These are phyloP conservation scores for Fusarium brevicatenulatum DNA, from an alignment of 2,329 filamentous ascomycete genomes.

Conservation along the genomic window DNA sequence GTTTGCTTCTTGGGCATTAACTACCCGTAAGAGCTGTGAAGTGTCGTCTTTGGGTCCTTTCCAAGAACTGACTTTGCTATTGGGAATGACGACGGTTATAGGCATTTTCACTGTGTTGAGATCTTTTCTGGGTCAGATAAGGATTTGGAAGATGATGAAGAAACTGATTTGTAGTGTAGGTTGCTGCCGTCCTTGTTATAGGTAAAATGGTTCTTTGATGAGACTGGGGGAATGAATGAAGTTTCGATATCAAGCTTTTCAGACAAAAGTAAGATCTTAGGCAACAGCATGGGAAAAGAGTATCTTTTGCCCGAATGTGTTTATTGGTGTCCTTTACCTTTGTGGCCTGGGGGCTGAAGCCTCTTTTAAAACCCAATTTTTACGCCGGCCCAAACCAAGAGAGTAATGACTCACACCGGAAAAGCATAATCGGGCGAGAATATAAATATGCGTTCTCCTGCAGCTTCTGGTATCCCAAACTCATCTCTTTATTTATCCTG, in stretches of 20 bases:
- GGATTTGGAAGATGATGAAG: accelerated
- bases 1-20: neutral
- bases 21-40: neutral
- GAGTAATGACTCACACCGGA: neutral
- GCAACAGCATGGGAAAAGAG: too few species aligned
- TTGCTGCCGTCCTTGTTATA: accelerated
- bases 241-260: too few species aligned
- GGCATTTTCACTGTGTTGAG: neutral
- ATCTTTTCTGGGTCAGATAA: accelerated
- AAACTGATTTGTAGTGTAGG: accelerated
- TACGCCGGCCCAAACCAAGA: too few species aligned
- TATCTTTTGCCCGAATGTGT: too few species aligned
- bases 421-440: neutral
- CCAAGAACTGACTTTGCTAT: neutral
- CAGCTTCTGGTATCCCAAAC: neutral
- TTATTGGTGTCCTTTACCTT: too few species aligned
- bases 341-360: too few species aligned
- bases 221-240: too few species aligned
- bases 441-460: neutral
- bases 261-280: too few species aligned
- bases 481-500: neutral
- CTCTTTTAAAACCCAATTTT: too few species aligned
- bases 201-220: neutral
- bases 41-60: neutral
- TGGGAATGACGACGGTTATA: neutral